phyloP scores from a whole-genome alignment of 371 early-diverging fungal genomes.

The Mortierella sp. region DNA sequence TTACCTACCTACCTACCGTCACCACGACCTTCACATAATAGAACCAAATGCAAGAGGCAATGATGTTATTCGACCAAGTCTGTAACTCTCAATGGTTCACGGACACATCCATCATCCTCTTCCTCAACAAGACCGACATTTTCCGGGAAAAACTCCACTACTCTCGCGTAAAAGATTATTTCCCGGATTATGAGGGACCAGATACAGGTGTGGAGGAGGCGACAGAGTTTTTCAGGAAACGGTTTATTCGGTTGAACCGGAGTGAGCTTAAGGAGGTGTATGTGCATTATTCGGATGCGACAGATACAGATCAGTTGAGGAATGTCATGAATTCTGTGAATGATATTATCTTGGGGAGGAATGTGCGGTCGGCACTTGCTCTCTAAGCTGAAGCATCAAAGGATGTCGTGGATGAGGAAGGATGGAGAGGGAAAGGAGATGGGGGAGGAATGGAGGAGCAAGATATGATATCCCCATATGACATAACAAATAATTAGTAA shows the following conservation, averaged over 20 bases:
- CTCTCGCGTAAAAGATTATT: slow-evolving; percentile 85
- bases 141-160: slow-evolving; percentile 87
- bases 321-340: slow-evolving; percentile 73
- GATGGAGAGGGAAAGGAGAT: neutral
- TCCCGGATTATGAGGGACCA: slow-evolving; percentile 85
- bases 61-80: slow-evolving; percentile 95
- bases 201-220: slow-evolving; percentile 70
- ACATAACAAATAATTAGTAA: neutral
- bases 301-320: slow-evolving; percentile 68
- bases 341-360: slow-evolving; percentile 69
- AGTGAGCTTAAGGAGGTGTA: slow-evolving; percentile 68
- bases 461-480: neutral
- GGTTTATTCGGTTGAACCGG: slow-evolving; percentile 76
- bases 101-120: slow-evolving; percentile 93
- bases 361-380: slow-evolving; percentile 18
- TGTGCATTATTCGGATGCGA: slow-evolving; percentile 73
- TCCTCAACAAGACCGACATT: slow-evolving; percentile 97
- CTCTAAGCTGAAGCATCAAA: neutral
- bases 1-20: neutral
- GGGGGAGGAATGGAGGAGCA: neutral
- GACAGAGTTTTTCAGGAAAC: slow-evolving; percentile 68
- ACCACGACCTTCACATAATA: neutral
- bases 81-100: slow-evolving; percentile 96
- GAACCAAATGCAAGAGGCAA: slow-evolving; percentile 92
- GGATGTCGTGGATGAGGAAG: neutral